Evolutionary conservation across 2,329 filamentous ascomycete species (phyloP).

Genomic region (Nannizzia gypsea): DNA sequence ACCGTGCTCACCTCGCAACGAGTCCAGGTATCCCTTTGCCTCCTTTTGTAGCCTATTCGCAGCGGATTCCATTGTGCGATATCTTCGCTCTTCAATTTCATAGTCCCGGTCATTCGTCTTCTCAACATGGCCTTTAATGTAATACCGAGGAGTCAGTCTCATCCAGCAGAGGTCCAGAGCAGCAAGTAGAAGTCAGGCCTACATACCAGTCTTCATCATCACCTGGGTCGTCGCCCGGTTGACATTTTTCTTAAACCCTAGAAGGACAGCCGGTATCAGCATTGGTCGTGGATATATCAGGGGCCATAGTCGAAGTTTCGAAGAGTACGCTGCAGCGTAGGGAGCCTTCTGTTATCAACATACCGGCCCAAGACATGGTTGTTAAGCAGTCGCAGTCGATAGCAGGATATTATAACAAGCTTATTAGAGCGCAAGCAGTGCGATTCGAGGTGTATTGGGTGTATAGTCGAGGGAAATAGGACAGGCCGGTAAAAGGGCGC

Average conservation of each 20-base stretch:
- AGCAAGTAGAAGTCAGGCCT: neutral
- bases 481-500: neutral
- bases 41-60: slow-evolving; percentile 89
- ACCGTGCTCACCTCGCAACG: slow-evolving; percentile 60
- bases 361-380: slow-evolving; percentile 16
- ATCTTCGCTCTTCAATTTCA: slow-evolving; percentile 92
- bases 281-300: neutral
- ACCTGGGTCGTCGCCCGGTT: slow-evolving; percentile 98
- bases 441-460: neutral
- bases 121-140: slow-evolving; percentile 68
- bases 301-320: neutral
- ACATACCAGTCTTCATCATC: slow-evolving; percentile 92
- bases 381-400: neutral
- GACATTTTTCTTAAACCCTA: slow-evolving; percentile 91
- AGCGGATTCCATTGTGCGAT: slow-evolving; percentile 93
- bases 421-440: neutral
- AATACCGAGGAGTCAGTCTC: neutral
- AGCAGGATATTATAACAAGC: neutral
- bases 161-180: neutral
- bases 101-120: slow-evolving; percentile 98
- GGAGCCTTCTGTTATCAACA: neutral
- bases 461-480: neutral
- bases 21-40: slow-evolving; percentile 95
- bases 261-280: neutral
- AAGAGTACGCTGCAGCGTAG: neutral